Evolutionary conservation across 2,329 filamentous ascomycete species (phyloP), one percentile per base, ranked within the genome.

Genomic region (Alternaria tenuissima): DNA sequence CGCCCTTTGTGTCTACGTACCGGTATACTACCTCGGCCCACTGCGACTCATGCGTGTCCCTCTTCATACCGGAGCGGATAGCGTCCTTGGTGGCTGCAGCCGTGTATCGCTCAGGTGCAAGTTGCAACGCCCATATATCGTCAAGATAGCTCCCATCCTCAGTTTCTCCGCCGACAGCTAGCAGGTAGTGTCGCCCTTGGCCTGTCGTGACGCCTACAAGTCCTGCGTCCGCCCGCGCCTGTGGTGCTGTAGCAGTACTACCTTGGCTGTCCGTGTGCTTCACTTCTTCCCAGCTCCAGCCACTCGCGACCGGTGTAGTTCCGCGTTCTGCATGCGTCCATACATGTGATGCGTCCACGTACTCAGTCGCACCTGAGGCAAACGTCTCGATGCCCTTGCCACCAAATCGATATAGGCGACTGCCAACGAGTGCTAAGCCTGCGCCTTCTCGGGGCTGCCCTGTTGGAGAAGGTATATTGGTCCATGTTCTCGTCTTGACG

Each of bases 91-190:
- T 74, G 12, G 79, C 79, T 7, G 85, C 84, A 0, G 81, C 80
- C 12, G 78, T 83, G 34, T 80, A 76, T 2, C 77, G 77, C 30
- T 82, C 80, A 0, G 84, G 78, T 3, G 82, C 80, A 4, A 87
- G 74, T 67, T 87, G 85, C 57, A 86, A 79, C 1, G 83, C 79
- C 84, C 84, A 87, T 4, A 86, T 78, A 60, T 86, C 85, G 43
- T 71, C 75, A 9, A 78, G 59, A 24, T 68, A 70, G 8, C 65
- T 69, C n/a, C 62, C 60, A 22, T 62, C 63, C 28, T 73, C 70
- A 12, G 63, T 62, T 18, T 79, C 76, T 7, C 85, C 85, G 14
- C 85, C 82, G 55, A 86, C 72, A 41, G 84, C 82, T 2, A 86
- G 72, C 1, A 87, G 77, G 65, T 85, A 87, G 41, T 82, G 76